Evolutionary conservation across 208 protist genomes (phyloP).

Genomic region (Leishmania braziliensis): DNA sequence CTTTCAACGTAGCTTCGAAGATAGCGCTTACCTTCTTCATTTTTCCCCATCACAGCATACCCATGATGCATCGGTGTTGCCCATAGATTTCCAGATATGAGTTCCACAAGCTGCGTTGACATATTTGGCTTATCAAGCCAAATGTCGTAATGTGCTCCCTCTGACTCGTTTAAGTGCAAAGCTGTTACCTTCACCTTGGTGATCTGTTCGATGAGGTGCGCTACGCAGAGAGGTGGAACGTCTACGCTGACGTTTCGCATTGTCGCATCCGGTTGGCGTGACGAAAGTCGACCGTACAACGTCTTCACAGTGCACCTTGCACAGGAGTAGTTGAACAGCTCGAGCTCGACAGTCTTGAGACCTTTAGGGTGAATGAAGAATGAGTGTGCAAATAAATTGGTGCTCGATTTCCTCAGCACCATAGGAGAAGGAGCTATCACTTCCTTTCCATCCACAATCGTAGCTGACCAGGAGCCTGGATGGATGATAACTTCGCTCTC

Average conservation of each 20-base stretch:
- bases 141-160: slow-evolving; percentile 44
- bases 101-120: slow-evolving; percentile 32
- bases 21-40: slow-evolving; percentile 50
- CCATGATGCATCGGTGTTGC: slow-evolving; percentile 70
- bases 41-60: slow-evolving; percentile 57
- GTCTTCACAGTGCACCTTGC: slow-evolving; percentile 52
- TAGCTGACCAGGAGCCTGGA: slow-evolving; percentile 21
- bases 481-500: slow-evolving; percentile 32
- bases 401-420: slow-evolving; percentile 32
- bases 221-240: slow-evolving; percentile 66
- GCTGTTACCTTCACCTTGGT: slow-evolving; percentile 53
- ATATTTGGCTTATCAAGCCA: slow-evolving; percentile 75
- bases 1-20: slow-evolving; percentile 47
- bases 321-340: slow-evolving; percentile 68
- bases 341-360: slow-evolving; percentile 39
- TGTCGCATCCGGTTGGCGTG: slow-evolving; percentile 55
- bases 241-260: slow-evolving; percentile 59
- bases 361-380: slow-evolving; percentile 37
- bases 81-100: slow-evolving; percentile 51
- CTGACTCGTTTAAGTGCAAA: slow-evolving; percentile 38
- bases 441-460: slow-evolving; percentile 18
- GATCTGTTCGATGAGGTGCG: slow-evolving; percentile 72
- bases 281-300: slow-evolving; percentile 65
- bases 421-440: slow-evolving; percentile 50
- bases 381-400: slow-evolving; percentile 59